These are phyloP conservation scores for Xylaria multiplex DNA, from an alignment of 2,329 filamentous ascomycete genomes.

Conservation along the genomic window DNA sequence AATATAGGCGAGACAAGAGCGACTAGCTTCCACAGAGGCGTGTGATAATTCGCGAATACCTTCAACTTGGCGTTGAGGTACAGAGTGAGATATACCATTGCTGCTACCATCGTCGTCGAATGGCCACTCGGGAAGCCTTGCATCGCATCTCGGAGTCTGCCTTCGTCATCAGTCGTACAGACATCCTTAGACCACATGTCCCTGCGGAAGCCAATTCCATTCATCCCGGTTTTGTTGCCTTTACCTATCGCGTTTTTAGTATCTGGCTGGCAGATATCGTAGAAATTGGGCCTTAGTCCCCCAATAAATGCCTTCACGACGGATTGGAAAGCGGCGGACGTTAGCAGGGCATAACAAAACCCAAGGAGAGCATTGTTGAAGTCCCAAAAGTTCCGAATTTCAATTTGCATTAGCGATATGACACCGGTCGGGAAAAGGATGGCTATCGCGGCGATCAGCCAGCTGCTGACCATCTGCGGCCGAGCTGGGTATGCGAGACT, in stretches of 20 bases:
- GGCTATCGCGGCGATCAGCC: conserved; percentile 52
- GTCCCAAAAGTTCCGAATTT: conserved; percentile 67
- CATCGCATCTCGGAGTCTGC: conserved; percentile 67
- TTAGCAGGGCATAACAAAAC: conserved; percentile 67
- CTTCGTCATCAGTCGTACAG: conserved; percentile 65
- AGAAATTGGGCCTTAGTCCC: conserved; percentile 71
- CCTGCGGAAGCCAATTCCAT: conserved; percentile 61
- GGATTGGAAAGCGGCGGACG: conserved; percentile 72
- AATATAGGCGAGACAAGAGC: conserved; percentile 68
- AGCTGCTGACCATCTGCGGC: conserved; percentile 31
- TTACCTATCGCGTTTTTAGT: conserved; percentile 51
- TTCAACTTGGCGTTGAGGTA: conserved; percentile 80
- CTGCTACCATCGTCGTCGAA: conserved; percentile 71
- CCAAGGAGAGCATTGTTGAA: conserved; percentile 71
- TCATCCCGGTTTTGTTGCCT: conserved; percentile 28
- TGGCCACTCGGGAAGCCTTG: conserved; percentile 76
- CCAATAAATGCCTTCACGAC: conserved; percentile 74
- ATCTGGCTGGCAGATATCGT: conserved; percentile 70
- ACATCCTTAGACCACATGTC: conserved; percentile 73
- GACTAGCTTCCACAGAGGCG: conserved; percentile 73
- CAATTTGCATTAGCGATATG: conserved; percentile 67
- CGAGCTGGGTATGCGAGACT: conserved; percentile 31
- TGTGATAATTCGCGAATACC: conserved; percentile 73
- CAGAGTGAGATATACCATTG: conserved; percentile 70
- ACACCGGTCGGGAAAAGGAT: conserved; percentile 66